These are phyloP conservation scores for Coniochaeta sp. DNA, from an alignment of 2,329 filamentous ascomycete species.

Conservation along the genomic window DNA sequence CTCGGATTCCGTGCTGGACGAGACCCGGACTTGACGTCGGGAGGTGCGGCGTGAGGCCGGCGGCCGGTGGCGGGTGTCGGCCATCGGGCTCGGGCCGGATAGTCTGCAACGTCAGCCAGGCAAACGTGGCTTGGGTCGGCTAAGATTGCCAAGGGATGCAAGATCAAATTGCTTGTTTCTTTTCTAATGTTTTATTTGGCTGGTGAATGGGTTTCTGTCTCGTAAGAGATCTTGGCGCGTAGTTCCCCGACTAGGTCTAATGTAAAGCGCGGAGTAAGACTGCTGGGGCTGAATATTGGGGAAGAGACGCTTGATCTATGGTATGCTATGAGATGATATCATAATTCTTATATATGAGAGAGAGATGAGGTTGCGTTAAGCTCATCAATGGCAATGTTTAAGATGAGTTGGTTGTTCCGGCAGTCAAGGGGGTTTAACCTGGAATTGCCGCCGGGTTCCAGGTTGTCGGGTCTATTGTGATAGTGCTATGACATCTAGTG, in stretches of 20 bases:
- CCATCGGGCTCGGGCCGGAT: not conserved
- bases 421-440: not conserved
- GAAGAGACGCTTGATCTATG: not conserved
- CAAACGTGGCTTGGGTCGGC: no score
- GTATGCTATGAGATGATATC: not conserved
- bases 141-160: not conserved
- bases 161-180: not conserved
- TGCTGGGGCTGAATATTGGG: not conserved
- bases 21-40: not conserved
- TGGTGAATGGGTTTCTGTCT: not conserved
- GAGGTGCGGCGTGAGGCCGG: not conserved
- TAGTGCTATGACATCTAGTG: no score
- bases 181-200: no score
- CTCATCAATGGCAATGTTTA: not conserved
- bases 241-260: not conserved
- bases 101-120: not conserved
- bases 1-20: slow-evolving; percentile 13
- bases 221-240: not conserved
- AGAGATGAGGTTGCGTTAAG: not conserved
- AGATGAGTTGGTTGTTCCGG: not conserved
- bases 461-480: not conserved
- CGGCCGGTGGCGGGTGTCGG: not conserved
- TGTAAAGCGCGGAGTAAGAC: not conserved
- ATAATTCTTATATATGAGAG: no score
- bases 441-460: not conserved